Conservation (phyloP, 805 yeast genomes). For the Kodamaea laetipori region DNA sequence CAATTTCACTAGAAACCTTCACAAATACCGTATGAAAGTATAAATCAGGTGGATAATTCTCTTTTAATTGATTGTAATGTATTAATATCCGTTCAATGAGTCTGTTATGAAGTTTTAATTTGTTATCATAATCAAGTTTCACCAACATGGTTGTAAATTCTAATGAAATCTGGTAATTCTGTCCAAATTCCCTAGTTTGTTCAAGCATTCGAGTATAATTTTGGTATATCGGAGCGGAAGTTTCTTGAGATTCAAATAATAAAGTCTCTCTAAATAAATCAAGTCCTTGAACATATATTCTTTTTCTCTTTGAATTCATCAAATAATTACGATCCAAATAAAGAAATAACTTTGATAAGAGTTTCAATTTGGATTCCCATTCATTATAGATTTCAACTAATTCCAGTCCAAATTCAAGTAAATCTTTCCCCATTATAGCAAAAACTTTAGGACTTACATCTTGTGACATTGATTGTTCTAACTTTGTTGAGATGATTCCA, state of each 20-base stretch:
- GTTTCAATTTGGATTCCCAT: constrained; percentile 29
- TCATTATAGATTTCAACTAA: constrained; percentile 20
- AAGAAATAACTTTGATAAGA: constrained; percentile 33
- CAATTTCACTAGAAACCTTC: constrained; percentile 15
- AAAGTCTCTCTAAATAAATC: constrained; percentile 21
- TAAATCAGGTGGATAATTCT: constrained; percentile 6
- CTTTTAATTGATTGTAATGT: constrained; percentile 21
- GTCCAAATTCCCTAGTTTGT: constrained; percentile 12
- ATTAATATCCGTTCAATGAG: constrained; percentile 16
- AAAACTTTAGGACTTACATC: constrained; percentile 1
- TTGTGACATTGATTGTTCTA: constrained; percentile 18
- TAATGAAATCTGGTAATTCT: constrained; percentile 1
- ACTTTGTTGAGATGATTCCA: constrained; percentile 21
- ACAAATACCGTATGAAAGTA: constrained; percentile 16
- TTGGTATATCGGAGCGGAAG: constrained; percentile 3
- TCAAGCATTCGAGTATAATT: constrained; percentile 11
- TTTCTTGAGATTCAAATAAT: constrained; percentile 8
- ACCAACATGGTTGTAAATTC: constrained; percentile 22
- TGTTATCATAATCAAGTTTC: constrained; percentile 22
- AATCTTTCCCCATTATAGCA: neutral
- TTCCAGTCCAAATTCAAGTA: neutral
- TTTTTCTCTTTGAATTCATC: constrained; percentile 18
- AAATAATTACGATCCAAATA: constrained; percentile 40
- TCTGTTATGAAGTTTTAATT: constrained; percentile 16
- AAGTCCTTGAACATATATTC: constrained; percentile 9